Evolutionary conservation across 176 grass and related monocot genomes (phyloP), one percentile per base, ranked within the genome.

Genomic region (Ensete ventricosum): DNA sequence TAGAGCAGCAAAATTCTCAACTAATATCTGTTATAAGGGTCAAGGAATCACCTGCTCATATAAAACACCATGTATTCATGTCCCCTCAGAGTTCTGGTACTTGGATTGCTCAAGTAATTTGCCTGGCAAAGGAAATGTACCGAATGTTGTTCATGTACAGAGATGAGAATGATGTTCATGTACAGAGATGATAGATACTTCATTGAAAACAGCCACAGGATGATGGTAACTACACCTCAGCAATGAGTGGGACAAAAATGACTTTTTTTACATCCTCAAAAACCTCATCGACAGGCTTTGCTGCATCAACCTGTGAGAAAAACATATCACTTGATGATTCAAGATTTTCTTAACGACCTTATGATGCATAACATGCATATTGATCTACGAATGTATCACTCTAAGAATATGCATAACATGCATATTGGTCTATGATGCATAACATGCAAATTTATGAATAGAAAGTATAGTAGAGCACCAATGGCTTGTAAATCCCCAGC

Each of bases 251-350:
- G 19, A 54, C 22, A 22, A 91, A 91, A 76, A 83, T 73, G 24
- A 68, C 59, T 75, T 88, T 88, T 75, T 88, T 88, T 55, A 91
- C 85, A 19, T 88, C 83, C 81, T 85, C 71, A 12, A 85, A 91
- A 55, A 91, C 83, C 13, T 54, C 81, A 52, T 88, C 89, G 13
- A 76, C 48, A 3, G 78, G 51, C 67, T 75, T 88, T 52, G 59
- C 62, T 69, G 83, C 89, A 73, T 88, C 77, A 64, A 91, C 83
- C 89, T 91, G 70, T 73, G 49, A 43, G 22, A 60, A 60, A 60
- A n/a, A 60, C 16, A 26, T 16, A 64, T 20, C 17, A 21, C 9
- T 63, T 10, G 29, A 13, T 11, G 9, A 67, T 8, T 6, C 26
- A 16, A 14, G 11, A 14, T 9, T 63, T 63, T 14, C 11, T 67